These are phyloP conservation scores for Protomyces arabidopsidicola DNA, from an alignment of 1,139 yeast genomes.

Conservation along the genomic window DNA sequence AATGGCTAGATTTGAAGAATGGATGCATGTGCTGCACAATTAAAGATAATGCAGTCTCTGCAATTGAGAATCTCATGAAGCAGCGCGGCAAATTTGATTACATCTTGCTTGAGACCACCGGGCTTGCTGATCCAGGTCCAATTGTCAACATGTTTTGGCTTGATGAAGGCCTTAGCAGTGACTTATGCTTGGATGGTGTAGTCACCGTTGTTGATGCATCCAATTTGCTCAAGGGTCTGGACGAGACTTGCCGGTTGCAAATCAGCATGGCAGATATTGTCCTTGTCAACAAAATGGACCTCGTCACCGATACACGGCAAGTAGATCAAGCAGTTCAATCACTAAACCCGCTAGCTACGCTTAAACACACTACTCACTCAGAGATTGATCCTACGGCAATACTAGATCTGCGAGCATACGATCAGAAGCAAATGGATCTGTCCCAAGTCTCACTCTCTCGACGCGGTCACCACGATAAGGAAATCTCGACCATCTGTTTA, in stretches of 20 bases:
- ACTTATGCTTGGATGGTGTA: constrained; percentile 86
- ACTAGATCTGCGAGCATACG: constrained; percentile 78
- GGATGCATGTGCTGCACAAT: constrained; percentile 97
- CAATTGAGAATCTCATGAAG: constrained; percentile 81
- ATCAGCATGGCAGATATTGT: constrained; percentile 84
- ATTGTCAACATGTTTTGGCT: constrained; percentile 97
- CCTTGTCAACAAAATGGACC: constrained; percentile 71
- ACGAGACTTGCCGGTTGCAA: constrained; percentile 53
- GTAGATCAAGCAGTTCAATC: constrained; percentile 44
- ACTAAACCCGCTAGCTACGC: constrained; percentile 66
- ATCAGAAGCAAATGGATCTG: constrained; percentile 43
- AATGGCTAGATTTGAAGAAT: constrained; percentile 93
- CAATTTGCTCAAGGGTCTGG: constrained; percentile 61
- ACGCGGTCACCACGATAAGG: constrained; percentile 30
- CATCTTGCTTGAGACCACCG: constrained; percentile 87
- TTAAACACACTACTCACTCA: constrained; percentile 66
- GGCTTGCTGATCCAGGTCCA: constrained; percentile 97
- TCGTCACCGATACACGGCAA: constrained; percentile 38
- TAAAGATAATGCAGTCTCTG: constrained; percentile 79
- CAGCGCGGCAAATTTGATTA: constrained; percentile 75
- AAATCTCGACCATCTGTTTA: constrained; percentile 61
- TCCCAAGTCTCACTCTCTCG: neutral
- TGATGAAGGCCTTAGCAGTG: constrained; percentile 79
- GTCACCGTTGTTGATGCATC: constrained; percentile 83
- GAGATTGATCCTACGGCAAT: constrained; percentile 56